Evolutionary conservation across 495 filamentous ascomycete species (phyloP), one percentile per base, ranked within the genome.

Genomic region (Daldinia grandis): DNA sequence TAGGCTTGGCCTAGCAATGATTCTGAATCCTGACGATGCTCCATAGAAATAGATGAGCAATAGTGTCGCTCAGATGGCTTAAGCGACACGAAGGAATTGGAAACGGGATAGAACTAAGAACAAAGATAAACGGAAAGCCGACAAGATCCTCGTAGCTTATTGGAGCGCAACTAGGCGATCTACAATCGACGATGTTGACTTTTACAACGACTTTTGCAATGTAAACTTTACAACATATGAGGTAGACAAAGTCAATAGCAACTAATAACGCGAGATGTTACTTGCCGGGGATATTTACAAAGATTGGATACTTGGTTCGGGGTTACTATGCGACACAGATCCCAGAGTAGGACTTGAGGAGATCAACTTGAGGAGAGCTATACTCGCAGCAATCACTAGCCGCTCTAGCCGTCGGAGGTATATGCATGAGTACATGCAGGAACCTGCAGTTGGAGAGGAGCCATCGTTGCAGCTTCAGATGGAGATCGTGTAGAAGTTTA

Each of bases 131-230:
- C 14, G 8, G 9, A 40, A 61, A 58, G 5, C 24, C 9, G 57
- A 49, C 21, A 35, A 17, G 54, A 64, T 9, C 42, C 38, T 38
- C 38, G 15, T 8, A 42, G 28, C 58, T 56, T 61, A 70, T 65
- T 65, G 49, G 57, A 65, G 40, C 51, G 62, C 62, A 58, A 57
- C n/a, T 66, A 47, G 44, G 44, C 33, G 33, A 51, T 19, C 54
- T 64, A 64, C 63, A 60, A 64, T 64, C 64, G 63, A 72, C 59
- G 54, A 64, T 67, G 69, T 67, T 64, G 58, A 67, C 58, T 54
- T 54, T 54, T 56, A 19, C 44, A 64, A n/a, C 14, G 9, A 21
- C 24, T 53, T 15, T 53, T 30, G 27, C 12, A 53, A 53, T 28
- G 49, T 19, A 51, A 51, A n/a, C 0, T 51, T 25, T 28, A 35